Conservation (phyloP, 2,329 filamentous ascomycete genomes). For the Diaporthe sp. region DNA sequence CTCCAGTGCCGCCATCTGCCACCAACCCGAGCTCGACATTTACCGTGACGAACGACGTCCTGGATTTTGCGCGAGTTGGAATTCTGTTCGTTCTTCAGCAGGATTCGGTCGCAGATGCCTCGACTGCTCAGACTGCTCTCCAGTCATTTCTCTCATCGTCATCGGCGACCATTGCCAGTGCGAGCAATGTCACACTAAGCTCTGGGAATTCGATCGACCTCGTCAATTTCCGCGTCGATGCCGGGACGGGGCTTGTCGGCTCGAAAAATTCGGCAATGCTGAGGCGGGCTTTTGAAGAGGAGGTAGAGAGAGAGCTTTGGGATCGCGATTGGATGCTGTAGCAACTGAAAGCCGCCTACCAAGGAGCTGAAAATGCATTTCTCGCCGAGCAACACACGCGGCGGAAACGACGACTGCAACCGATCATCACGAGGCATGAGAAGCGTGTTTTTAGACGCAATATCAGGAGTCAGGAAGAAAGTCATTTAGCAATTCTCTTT, state of each 20-base stretch:
- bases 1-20: conserved; percentile 42
- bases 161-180: conserved; percentile 49
- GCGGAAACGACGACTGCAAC: not conserved
- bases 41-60: conserved; percentile 64
- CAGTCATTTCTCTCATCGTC: conserved; percentile 67
- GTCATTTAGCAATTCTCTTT: conserved; percentile 11
- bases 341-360: not conserved
- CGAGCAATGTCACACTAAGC: conserved; percentile 53
- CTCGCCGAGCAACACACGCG: not conserved
- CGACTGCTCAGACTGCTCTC: conserved; percentile 66
- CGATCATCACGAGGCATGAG: conserved; percentile 17
- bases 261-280: conserved; percentile 18
- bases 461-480: conserved; percentile 24
- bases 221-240: conserved; percentile 60
- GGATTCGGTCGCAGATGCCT: conserved; percentile 63
- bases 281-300: conserved; percentile 32
- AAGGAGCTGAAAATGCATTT: not conserved
- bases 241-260: conserved; percentile 49
- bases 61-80: conserved; percentile 75
- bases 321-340: conserved; percentile 9
- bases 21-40: conserved; percentile 56
- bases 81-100: conserved; percentile 74
- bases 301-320: conserved; percentile 1
- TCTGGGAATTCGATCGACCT: conserved; percentile 63
- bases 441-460: conserved; percentile 24